Evolutionary conservation across 495 filamentous ascomycete species (phyloP).

Genomic region (Talaromyces adpressus): DNA sequence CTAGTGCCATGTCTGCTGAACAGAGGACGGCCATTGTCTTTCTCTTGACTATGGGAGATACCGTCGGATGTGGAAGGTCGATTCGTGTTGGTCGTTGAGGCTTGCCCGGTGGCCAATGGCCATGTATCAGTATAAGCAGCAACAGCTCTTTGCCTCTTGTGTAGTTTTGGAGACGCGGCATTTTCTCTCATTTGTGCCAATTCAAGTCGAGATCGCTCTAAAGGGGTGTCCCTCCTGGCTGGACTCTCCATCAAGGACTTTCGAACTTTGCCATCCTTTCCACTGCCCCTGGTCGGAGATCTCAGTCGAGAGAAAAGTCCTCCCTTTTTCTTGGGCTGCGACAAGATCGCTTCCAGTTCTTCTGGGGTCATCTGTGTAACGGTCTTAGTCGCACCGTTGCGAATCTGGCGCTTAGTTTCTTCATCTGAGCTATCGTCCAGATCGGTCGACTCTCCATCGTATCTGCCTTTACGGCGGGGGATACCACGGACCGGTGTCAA

Average conservation of each 20-base stretch:
- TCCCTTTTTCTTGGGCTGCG: constrained; percentile 26
- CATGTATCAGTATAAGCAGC: constrained; percentile 12
- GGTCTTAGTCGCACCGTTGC: constrained; percentile 12
- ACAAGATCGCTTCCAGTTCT: constrained; percentile 33
- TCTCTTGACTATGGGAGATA: constrained; percentile 4
- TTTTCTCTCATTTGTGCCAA: constrained; percentile 19
- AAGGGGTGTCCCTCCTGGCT: constrained; percentile 23
- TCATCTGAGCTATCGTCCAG: constrained; percentile 56
- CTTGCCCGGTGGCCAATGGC: constrained; percentile 10
- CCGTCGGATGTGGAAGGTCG: constrained; percentile 9
- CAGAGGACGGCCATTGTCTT: constrained; percentile 3
- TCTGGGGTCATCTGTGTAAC: constrained; percentile 26
- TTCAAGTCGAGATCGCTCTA: constrained; percentile 29
- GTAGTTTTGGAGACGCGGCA: constrained; percentile 17
- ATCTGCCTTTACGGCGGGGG: constrained; percentile 41
- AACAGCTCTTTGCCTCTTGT: constrained; percentile 19
- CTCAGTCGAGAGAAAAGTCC: constrained; percentile 37
- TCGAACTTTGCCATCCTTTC: constrained; percentile 24
- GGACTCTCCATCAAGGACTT: constrained; percentile 24
- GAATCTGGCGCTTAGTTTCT: constrained; percentile 16
- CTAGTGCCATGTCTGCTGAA: constrained; percentile 11
- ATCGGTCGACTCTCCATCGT: constrained; percentile 61
- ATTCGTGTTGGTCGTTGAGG: not conserved
- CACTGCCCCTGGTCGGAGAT: constrained; percentile 27
- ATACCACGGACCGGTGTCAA: constrained; percentile 60